A percentile compares a stretch with the other conserved stretches of the same genome.
These are phyloP conservation scores for Herpomyces periplanetae DNA, from an alignment of 2,329 filamentous ascomycete genomes.

Conservation along the genomic window DNA sequence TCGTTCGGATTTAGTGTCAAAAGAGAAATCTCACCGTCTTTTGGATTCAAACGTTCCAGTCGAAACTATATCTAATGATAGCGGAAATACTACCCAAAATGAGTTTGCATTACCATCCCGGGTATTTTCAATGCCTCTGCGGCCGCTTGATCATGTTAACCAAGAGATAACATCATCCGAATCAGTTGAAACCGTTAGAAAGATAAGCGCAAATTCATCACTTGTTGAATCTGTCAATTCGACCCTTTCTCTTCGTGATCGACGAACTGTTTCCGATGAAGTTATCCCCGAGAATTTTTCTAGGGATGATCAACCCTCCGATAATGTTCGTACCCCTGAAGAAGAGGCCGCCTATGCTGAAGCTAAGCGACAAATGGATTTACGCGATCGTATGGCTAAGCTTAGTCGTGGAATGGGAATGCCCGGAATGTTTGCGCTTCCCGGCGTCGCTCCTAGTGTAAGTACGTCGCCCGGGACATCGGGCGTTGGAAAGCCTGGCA, in stretches of 20 bases:
- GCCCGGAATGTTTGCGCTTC: slow-evolving; percentile 56
- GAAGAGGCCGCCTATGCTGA: slow-evolving; percentile 67
- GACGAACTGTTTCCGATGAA: too few relatives aligned
- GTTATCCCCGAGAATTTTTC: too few relatives aligned
- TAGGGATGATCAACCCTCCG: too few relatives aligned
- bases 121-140: slow-evolving; percentile 8
- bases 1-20: slow-evolving; percentile 39
- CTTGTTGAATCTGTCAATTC: too few relatives aligned
- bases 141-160: slow-evolving; percentile 11
- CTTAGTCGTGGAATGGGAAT: slow-evolving; percentile 95
- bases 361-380: slow-evolving; percentile 39
- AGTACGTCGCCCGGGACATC: slow-evolving; percentile 4
- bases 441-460: slow-evolving; percentile 22
- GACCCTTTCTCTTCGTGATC: too few relatives aligned
- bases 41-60: too few relatives aligned
- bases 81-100: slow-evolving; percentile 4
- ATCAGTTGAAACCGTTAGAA: too few relatives aligned
- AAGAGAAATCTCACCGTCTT: slow-evolving; percentile 50
- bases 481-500: not conserved
- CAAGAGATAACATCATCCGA: too few relatives aligned
- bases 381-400: slow-evolving; percentile 83
- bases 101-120: slow-evolving; percentile 8
- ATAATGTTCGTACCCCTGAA: too few relatives aligned
- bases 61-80: slow-evolving; percentile 3
- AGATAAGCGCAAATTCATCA: too few relatives aligned